These are phyloP conservation scores for Orbilia javanica DNA, from an alignment of 2,329 filamentous ascomycete species.

Conservation along the genomic window DNA sequence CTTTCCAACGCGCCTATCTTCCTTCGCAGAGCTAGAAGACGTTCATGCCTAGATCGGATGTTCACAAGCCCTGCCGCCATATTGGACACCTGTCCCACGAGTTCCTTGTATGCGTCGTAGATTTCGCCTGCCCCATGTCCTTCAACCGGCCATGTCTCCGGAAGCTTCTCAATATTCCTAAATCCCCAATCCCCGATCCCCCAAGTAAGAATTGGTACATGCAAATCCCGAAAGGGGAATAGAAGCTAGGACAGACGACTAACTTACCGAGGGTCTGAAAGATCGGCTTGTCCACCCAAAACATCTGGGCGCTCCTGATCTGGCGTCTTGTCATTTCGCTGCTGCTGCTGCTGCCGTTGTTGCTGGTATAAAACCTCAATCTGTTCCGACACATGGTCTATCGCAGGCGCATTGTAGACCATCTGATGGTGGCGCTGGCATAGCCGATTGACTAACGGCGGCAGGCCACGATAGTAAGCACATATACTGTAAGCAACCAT, in stretches of 20 bases:
- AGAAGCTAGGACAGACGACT: neutral
- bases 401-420: constrained; percentile 77
- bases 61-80: constrained; percentile 69
- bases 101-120: constrained; percentile 88
- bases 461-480: neutral
- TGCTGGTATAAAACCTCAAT: constrained; percentile 73
- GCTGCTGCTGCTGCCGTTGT: constrained; percentile 38
- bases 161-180: constrained; percentile 61
- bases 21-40: constrained; percentile 71
- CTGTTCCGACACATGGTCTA: constrained; percentile 78
- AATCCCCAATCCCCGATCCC: neutral
- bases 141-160: constrained; percentile 45
- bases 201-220: neutral
- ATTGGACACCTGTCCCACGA: constrained; percentile 67
- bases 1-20: constrained; percentile 79
- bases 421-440: constrained; percentile 75
- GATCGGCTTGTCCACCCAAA: constrained; percentile 32
- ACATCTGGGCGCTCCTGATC: constrained; percentile 61
- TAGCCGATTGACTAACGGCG: constrained; percentile 71
- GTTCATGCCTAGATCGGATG: constrained; percentile 71
- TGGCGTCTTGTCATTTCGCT: constrained; percentile 65
- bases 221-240: neutral
- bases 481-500: neutral
- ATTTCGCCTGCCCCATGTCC: constrained; percentile 78
- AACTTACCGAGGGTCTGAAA: constrained; percentile 35